Conservation (phyloP, 2,329 filamentous ascomycete species). For the Sporothrix luriei region DNA sequence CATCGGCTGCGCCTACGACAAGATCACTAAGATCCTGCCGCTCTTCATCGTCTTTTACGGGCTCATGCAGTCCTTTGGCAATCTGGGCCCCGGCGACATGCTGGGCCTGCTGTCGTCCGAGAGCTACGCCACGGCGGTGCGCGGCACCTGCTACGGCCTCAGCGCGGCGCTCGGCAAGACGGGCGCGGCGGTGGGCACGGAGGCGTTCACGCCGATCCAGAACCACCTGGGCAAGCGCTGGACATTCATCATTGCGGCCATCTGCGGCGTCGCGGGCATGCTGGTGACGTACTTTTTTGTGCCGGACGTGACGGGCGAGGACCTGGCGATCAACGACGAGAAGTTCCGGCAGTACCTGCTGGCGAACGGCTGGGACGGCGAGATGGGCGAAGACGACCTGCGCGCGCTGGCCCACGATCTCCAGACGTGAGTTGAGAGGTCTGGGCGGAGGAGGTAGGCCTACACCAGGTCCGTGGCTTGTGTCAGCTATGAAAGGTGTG, state of each 20-base stretch:
- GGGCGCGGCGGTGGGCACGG: conserved; percentile 54
- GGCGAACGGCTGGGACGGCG: conserved; percentile 33
- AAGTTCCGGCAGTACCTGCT: conserved; percentile 33
- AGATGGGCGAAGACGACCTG: conserved; percentile 35
- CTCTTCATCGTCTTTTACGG: conserved; percentile 57
- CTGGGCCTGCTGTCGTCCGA: conserved; percentile 55
- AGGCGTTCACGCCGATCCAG: conserved; percentile 35
- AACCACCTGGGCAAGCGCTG: conserved; percentile 34
- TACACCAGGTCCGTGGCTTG: too few relatives aligned
- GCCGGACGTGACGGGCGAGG: conserved; percentile 31
- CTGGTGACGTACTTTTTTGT: conserved; percentile 34
- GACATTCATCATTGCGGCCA: conserved; percentile 36
- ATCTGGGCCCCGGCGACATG: conserved; percentile 53
- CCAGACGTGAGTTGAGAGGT: too few relatives aligned
- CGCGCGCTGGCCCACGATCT: conserved; percentile 26
- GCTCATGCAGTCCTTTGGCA: conserved; percentile 52
- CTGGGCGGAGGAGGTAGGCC: not conserved
- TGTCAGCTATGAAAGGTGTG: too few relatives aligned
- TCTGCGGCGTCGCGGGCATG: conserved; percentile 34
- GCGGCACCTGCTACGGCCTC: conserved; percentile 55
- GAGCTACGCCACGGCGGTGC: conserved; percentile 53
- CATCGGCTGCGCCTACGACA: conserved; percentile 43
- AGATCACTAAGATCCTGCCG: conserved; percentile 51
- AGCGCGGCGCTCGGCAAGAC: conserved; percentile 56
- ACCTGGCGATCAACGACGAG: conserved; percentile 32